Evolutionary conservation across 345 rosid species (phyloP).

Genomic region (Leavenworthia alabamica): DNA sequence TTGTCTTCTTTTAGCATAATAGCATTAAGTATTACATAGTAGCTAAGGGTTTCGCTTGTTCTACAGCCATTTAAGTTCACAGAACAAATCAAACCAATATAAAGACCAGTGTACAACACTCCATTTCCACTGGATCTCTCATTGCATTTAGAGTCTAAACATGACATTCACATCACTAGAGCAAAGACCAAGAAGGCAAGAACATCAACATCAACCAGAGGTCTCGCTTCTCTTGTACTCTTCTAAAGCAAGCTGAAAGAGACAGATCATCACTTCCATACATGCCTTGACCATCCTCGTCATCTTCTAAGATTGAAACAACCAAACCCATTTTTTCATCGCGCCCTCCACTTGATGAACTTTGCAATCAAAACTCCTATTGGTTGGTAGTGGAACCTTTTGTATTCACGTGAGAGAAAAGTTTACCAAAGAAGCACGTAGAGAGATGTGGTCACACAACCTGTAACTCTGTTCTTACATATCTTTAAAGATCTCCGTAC

Average conservation of each 20-base stretch:
- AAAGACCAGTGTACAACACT: not conserved
- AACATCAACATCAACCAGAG: constrained; percentile 30
- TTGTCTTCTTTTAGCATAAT: constrained; percentile 9
- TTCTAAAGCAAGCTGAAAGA: constrained; percentile 23
- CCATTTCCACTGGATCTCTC: not conserved
- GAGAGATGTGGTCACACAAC: constrained; percentile 38
- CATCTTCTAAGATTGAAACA: constrained; percentile 32
- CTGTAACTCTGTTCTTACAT: constrained; percentile 15
- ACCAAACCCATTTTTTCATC: constrained; percentile 42
- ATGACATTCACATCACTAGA: constrained; percentile 18
- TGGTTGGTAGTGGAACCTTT: not conserved
- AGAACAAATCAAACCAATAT: constrained; percentile 7
- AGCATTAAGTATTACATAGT: constrained; percentile 4
- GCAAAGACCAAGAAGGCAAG: constrained; percentile 9
- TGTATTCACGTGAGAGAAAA: not conserved
- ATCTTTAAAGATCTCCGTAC: not conserved
- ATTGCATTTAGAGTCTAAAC: constrained; percentile 15
- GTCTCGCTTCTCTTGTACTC: constrained; percentile 22
- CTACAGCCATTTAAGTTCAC: constrained; percentile 43
- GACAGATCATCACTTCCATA: constrained; percentile 27
- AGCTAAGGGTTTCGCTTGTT: no score
- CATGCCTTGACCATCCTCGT: not conserved
- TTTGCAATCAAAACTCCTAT: constrained; percentile 9
- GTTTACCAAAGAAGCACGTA: no score
- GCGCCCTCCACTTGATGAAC: constrained; percentile 36